These are phyloP conservation scores for Penicillium paradoxum DNA, from an alignment of 495 filamentous ascomycete genomes.

Conservation along the genomic window DNA sequence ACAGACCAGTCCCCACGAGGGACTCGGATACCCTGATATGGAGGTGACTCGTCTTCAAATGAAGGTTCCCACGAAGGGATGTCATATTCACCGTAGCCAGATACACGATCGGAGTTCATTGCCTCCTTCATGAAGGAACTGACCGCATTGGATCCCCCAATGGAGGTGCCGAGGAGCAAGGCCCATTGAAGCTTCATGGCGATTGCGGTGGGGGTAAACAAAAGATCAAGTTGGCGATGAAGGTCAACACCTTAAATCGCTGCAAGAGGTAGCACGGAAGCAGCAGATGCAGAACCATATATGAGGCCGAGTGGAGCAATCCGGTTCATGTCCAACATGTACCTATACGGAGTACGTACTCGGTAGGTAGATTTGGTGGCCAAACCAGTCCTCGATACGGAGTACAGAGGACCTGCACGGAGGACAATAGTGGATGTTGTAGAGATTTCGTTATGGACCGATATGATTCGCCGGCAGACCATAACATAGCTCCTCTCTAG, in stretches of 20 bases:
- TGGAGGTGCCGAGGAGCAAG: neutral
- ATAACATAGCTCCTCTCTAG: too few species aligned
- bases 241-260: neutral
- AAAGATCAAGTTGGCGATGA: neutral
- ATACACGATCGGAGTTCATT: conserved; percentile 5
- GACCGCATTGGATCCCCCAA: conserved; percentile 6
- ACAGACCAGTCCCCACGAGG: conserved; percentile 6
- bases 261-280: neutral
- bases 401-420: too few species aligned
- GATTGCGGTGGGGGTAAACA: neutral
- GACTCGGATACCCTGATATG: conserved; percentile 3
- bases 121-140: conserved; percentile 7
- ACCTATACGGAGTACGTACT: too few species aligned
- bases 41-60: conserved; percentile 12
- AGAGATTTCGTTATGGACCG: too few species aligned
- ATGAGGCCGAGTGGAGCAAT: neutral
- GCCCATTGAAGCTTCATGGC: conserved; percentile 11
- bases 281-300: neutral
- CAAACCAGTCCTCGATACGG: too few species aligned
- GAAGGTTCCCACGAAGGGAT: neutral
- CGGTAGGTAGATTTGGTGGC: too few species aligned
- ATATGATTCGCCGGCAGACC: too few species aligned
- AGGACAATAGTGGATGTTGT: too few species aligned
- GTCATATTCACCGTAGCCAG: conserved; percentile 3
- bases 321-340: too few species aligned